Percentiles rank a stretch among this genome's conserved stretches.
phyloP scores from a whole-genome alignment of 257 asterid genomes.

The Capsicum rhomboideum region DNA sequence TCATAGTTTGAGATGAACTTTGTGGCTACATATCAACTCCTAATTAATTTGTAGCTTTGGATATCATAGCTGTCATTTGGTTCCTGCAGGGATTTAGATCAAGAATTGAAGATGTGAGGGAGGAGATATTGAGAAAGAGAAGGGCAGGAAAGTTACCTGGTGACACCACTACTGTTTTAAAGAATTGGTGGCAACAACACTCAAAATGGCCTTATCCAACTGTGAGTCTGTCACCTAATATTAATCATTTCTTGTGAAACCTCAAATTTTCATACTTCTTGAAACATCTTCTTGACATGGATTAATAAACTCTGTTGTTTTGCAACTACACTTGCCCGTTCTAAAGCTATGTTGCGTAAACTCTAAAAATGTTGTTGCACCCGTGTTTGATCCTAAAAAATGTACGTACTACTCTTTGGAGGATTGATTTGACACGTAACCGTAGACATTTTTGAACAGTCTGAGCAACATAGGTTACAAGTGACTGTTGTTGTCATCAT shows the following conservation, averaged over 20 bases:
- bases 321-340: too few relatives aligned
- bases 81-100: slow-evolving; percentile 80
- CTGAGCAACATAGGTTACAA: background rate
- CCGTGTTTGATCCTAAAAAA: background rate
- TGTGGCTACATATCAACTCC: background rate
- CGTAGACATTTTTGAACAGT: background rate
- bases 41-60: background rate
- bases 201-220: slow-evolving; percentile 99
- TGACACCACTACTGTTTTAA: slow-evolving; percentile 80
- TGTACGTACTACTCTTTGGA: background rate
- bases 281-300: too few relatives aligned
- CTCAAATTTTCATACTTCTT: too few relatives aligned
- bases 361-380: background rate
- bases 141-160: slow-evolving; percentile 96
- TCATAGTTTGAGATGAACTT: background rate
- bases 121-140: slow-evolving; percentile 85
- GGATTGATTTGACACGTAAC: background rate
- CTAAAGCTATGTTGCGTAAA: background rate
- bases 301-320: too few relatives aligned
- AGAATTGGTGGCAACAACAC: slow-evolving; percentile 97
- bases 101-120: slow-evolving; percentile 88
- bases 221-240: slow-evolving; percentile 25
- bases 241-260: too few relatives aligned
- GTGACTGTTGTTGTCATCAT: background rate
- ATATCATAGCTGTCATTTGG: background rate